Evolutionary conservation across 23 red algal species (phyloP).

Genomic region (Chondrus crispus): DNA sequence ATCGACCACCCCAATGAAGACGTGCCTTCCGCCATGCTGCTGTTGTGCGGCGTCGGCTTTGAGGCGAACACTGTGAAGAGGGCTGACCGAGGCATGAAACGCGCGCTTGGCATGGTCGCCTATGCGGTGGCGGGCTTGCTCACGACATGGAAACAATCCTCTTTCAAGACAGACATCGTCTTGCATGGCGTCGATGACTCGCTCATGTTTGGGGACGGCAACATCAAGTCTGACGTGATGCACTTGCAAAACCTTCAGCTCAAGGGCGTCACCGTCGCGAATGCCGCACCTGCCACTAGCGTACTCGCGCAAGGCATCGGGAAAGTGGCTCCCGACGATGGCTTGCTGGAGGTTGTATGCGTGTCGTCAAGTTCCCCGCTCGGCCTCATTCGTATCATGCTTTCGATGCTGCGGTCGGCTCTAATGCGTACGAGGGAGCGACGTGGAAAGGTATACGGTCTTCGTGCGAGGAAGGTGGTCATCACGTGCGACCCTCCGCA

Average conservation of each 20-base stretch:
- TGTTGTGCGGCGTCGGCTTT: conserved; percentile 55
- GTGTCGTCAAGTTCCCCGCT: not conserved
- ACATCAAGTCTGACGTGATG: conserved; percentile 2
- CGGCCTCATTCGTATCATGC: conserved; percentile 31
- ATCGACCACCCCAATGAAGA: not conserved
- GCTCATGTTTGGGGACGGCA: not conserved
- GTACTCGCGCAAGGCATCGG: conserved; percentile 68
- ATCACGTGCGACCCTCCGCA: conserved; percentile 64
- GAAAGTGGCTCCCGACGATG: conserved; percentile 44
- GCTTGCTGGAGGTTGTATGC: conserved; percentile 54
- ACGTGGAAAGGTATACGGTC: conserved; percentile 12
- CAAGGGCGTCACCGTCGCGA: conserved; percentile 55
- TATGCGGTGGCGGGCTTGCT: conserved; percentile 28
- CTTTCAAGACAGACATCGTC: conserved; percentile 4
- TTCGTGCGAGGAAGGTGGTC: conserved; percentile 36
- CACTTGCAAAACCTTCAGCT: not conserved
- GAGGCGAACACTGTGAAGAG: conserved; percentile 32
- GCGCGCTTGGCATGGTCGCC: conserved; percentile 22
- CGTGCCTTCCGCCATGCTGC: not conserved
- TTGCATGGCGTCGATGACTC: conserved; percentile 4
- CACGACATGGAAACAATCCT: conserved; percentile 4
- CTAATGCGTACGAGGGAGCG: conserved; percentile 14
- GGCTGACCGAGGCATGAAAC: conserved; percentile 25
- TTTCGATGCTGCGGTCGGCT: conserved; percentile 25
- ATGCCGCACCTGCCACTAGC: conserved; percentile 49